Evolutionary conservation across 164 flowering plant genomes (phyloP), one percentile per base, ranked within the genome.

Genomic region (Cinnamomum micranthum): DNA sequence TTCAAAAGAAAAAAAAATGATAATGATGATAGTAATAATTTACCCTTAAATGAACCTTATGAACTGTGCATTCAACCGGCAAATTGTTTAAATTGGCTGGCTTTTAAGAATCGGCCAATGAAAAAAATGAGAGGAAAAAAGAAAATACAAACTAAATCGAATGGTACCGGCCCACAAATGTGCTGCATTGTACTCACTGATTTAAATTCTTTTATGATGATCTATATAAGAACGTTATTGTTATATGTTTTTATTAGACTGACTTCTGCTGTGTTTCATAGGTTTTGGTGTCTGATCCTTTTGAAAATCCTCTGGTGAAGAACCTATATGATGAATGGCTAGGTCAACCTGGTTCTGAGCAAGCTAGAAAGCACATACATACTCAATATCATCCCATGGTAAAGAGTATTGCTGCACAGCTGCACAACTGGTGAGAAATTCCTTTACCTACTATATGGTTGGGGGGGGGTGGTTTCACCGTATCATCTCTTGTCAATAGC

Each of bases 271-370:
- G 2, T 41, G 27, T 52, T 69, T 69, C 23, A 50, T 84, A 95
- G 99, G 90, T 91, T 76, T 28, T 81, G 81, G 87, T 83, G 1
- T 84, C 90, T 13, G 85, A 89, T 82, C 98, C 99, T 63, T 92
- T 87, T 68, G 80, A 85, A 33, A 95, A 93, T 78, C 94, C 91
- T 6, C 28, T 88, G 19, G 88, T 87, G 19, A 90, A 85, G 79
- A 70, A 82, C 60, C 75, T 94, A 67, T 94, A 96, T 66, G 82
- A 82, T 11, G 95, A 96, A 73, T 96, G 99, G 99, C 91, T 94
- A 24, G 92, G 78, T 63, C 82, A 87, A 23, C 95, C 99, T 59
- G 97, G 98, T 63, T 96, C 99, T 0, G 91, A 90, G 83, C 85
- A 81, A 75, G 92, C 97, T 52, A 90, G 83, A 80, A 83, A 70